These are phyloP conservation scores for Claviceps spartinae DNA, from an alignment of 2,329 filamentous ascomycete genomes.

Conservation along the genomic window DNA sequence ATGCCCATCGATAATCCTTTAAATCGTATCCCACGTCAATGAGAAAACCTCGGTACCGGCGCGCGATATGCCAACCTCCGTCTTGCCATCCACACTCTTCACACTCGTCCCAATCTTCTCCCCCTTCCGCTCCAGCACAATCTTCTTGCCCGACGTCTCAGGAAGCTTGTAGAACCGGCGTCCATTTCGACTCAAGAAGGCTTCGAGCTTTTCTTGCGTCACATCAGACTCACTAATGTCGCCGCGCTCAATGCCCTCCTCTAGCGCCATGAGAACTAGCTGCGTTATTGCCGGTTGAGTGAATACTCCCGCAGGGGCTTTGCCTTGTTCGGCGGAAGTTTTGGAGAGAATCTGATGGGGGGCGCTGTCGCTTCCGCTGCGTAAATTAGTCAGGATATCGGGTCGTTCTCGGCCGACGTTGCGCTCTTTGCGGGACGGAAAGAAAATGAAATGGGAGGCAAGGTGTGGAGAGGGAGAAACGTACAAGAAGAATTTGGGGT, in stretches of 20 bases:
- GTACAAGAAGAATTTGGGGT: constrained; percentile 53
- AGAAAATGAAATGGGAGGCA: not conserved
- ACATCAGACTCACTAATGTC: constrained; percentile 38
- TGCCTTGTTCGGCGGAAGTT: constrained; percentile 29
- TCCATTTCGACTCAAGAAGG: constrained; percentile 40
- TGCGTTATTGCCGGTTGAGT: constrained; percentile 60
- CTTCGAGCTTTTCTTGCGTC: constrained; percentile 38
- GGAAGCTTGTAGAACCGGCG: constrained; percentile 38
- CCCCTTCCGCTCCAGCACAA: constrained; percentile 27
- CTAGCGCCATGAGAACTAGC: constrained; percentile 47
- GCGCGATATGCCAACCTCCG: constrained; percentile 31
- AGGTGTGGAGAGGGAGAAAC: constrained; percentile 7
- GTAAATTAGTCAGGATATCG: constrained; percentile 5
- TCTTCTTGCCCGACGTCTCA: constrained; percentile 14
- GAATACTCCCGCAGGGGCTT: constrained; percentile 61
- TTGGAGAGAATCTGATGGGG: constrained; percentile 52
- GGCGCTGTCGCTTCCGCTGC: constrained; percentile 43
- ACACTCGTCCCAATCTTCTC: constrained; percentile 27
- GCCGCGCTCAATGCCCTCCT: constrained; percentile 44
- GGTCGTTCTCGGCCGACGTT: not conserved
- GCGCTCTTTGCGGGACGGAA: not conserved
- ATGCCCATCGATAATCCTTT: not conserved
- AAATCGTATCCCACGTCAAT: constrained; percentile 19
- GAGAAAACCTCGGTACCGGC: constrained; percentile 28
- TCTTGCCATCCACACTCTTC: constrained; percentile 21